These are phyloP conservation scores for Fusarium mexicanum DNA, from an alignment of 2,329 filamentous ascomycete genomes.

Conservation along the genomic window DNA sequence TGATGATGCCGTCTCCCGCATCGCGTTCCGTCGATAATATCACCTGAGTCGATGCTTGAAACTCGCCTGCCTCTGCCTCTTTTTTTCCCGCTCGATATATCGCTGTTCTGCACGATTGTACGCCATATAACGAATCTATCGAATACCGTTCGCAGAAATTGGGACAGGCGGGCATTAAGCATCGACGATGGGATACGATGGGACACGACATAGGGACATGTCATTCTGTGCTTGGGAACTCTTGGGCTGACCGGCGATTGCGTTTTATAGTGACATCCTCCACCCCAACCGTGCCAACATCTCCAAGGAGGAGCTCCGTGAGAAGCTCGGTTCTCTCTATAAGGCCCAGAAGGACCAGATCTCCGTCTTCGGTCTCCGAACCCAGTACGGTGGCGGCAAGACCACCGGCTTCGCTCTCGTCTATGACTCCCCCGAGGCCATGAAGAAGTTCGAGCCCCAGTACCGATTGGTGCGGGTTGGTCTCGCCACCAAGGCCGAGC, in stretches of 20 bases:
- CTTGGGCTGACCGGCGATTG: constrained; percentile 38
- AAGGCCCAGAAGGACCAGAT: constrained; percentile 98
- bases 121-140: constrained; percentile 16
- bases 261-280: constrained; percentile 86
- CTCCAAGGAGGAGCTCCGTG: constrained; percentile 97
- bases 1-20: constrained; percentile 10
- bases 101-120: constrained; percentile 6
- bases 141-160: background rate
- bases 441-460: constrained; percentile 99
- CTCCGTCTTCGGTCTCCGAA: constrained; percentile 97
- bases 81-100: constrained; percentile 9
- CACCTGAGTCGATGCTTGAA: constrained; percentile 23
- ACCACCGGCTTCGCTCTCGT: constrained; percentile 98
- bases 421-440: constrained; percentile 97
- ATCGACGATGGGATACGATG: constrained; percentile 1
- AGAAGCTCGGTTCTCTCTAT: constrained; percentile 95
- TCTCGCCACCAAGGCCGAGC: constrained; percentile 93
- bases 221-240: constrained; percentile 24
- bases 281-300: constrained; percentile 98
- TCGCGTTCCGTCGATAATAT: constrained; percentile 16
- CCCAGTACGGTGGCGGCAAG: constrained; percentile 99
- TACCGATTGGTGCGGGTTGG: constrained; percentile 97
- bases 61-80: background rate
- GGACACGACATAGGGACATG: background rate
- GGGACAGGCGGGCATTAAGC: constrained; percentile 21